Evolutionary conservation across 305 asterid species (phyloP).

Genomic region (Rubia tinctorum): DNA sequence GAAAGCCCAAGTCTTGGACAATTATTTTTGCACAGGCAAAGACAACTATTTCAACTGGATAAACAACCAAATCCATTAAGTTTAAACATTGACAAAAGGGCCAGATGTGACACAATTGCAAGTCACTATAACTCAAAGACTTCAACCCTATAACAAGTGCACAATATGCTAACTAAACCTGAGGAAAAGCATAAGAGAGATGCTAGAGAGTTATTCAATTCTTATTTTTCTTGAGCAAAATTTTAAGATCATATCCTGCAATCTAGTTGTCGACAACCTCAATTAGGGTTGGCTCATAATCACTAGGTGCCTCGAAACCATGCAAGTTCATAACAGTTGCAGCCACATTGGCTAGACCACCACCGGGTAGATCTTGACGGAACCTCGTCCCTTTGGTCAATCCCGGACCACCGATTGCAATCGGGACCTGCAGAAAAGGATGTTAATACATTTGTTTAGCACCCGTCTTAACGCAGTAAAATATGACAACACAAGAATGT

Average conservation of each 20-base stretch:
- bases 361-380: constrained; percentile 75
- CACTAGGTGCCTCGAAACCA: constrained; percentile 79
- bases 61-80: too few relatives aligned
- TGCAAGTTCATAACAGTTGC: constrained; percentile 90
- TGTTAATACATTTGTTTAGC: neutral
- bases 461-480: too few relatives aligned
- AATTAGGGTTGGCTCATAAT: constrained; percentile 81
- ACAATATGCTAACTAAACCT: neutral
- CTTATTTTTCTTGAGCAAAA: neutral
- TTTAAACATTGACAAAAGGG: too few relatives aligned
- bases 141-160: too few relatives aligned
- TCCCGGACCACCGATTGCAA: constrained; percentile 97
- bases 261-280: constrained; percentile 74
- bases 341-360: constrained; percentile 93
- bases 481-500: neutral
- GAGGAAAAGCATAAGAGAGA: neutral
- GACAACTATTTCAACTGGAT: too few relatives aligned
- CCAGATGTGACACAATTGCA: too few relatives aligned
- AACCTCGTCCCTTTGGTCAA: constrained; percentile 71
- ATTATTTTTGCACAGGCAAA: too few relatives aligned
- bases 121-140: too few relatives aligned
- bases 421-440: constrained; percentile 54
- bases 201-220: neutral
- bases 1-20: too few relatives aligned
- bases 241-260: neutral